Conservation (phyloP, 1,139 yeast species). For the Yamadazyma dendronema region DNA sequence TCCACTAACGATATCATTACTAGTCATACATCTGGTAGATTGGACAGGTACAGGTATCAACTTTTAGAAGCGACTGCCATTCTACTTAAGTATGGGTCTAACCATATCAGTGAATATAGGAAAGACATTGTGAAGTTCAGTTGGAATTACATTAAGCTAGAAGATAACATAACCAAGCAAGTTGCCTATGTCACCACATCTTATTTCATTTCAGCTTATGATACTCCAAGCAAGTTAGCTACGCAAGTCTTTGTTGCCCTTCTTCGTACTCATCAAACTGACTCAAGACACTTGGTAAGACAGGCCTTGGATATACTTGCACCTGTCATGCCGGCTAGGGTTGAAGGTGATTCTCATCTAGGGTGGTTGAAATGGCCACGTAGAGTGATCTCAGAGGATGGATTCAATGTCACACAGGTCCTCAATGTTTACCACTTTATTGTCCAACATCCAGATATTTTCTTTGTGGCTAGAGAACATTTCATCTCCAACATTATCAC, state of each 20-base stretch:
- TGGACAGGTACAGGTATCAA: constrained; percentile 75
- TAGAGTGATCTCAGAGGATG: constrained; percentile 87
- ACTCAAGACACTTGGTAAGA: constrained; percentile 77
- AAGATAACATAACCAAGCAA: constrained; percentile 86
- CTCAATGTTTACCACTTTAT: constrained; percentile 88
- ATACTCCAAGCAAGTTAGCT: constrained; percentile 84
- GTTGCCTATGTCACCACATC: constrained; percentile 91
- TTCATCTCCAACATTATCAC: constrained; percentile 85
- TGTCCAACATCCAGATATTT: constrained; percentile 80
- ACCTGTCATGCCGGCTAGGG: constrained; percentile 78
- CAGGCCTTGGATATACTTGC: constrained; percentile 89
- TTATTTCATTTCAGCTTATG: constrained; percentile 82
- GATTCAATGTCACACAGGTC: constrained; percentile 77
- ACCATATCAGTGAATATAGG: constrained; percentile 57
- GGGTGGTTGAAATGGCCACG: constrained; percentile 97
- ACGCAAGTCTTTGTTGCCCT: constrained; percentile 92
- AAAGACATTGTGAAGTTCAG: constrained; percentile 91
- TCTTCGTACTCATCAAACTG: constrained; percentile 80
- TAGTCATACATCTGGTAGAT: constrained; percentile 63
- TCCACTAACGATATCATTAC: constrained; percentile 53
- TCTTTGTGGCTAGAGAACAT: constrained; percentile 84
- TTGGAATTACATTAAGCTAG: constrained; percentile 90
- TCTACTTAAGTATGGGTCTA: constrained; percentile 68
- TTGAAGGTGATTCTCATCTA: constrained; percentile 56
- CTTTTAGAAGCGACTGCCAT: constrained; percentile 79